Evolutionary conservation across 2,329 filamentous ascomycete genomes (phyloP).

Genomic region (Ceratocystis cubensis): DNA sequence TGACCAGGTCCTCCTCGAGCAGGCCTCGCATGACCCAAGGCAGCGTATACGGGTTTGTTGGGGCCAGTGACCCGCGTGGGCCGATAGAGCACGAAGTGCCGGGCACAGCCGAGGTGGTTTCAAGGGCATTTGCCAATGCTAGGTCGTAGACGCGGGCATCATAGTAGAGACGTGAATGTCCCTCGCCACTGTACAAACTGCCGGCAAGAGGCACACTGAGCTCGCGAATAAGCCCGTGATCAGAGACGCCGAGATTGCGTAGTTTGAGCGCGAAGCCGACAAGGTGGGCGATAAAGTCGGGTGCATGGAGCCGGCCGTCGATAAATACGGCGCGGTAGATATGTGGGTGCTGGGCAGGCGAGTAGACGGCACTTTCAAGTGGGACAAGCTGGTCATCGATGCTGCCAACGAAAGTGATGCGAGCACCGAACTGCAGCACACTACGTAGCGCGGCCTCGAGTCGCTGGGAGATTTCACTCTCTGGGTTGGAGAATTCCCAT

Average conservation of each 20-base stretch:
- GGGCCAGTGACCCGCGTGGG: constrained; percentile 29
- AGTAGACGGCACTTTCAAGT: constrained; percentile 66
- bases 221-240: constrained; percentile 87
- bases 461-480: constrained; percentile 68
- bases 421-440: constrained; percentile 64
- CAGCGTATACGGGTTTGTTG: constrained; percentile 74
- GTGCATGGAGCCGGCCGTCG: constrained; percentile 79
- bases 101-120: constrained; percentile 47
- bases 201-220: constrained; percentile 79
- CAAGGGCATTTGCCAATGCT: constrained; percentile 58
- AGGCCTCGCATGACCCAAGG: constrained; percentile 94
- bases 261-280: constrained; percentile 89
- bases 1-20: constrained; percentile 82
- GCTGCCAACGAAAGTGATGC: constrained; percentile 79
- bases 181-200: constrained; percentile 80
- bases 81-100: constrained; percentile 32
- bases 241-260: constrained; percentile 80
- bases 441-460: constrained; percentile 65
- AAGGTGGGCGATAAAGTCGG: constrained; percentile 85
- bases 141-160: constrained; percentile 76
- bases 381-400: constrained; percentile 96
- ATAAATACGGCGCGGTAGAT: constrained; percentile 95
- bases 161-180: constrained; percentile 86
- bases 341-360: constrained; percentile 75
- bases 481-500: constrained; percentile 79